Percentiles rank a stretch among this genome's conserved stretches.
phyloP scores from a whole-genome alignment of 768 basidiomycete genomes.

The Rhizopogon salebrosus region DNA sequence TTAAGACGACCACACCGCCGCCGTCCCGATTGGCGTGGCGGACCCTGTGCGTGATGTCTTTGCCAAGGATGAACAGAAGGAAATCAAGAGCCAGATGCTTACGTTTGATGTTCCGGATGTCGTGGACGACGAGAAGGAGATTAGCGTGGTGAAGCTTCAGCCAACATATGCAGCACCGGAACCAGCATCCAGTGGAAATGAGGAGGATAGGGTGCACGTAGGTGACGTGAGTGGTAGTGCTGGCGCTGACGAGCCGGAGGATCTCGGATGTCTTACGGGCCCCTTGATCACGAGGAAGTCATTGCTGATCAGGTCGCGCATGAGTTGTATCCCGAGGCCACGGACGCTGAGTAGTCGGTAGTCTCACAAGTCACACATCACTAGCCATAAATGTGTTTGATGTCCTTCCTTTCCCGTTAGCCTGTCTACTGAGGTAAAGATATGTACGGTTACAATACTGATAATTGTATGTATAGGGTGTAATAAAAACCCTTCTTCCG shows the following conservation, averaged over 20 bases:
- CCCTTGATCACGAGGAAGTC: slow-evolving; percentile 43
- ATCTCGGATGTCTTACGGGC: slow-evolving; percentile 30
- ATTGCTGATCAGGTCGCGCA: slow-evolving; percentile 47
- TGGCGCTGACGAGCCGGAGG: background rate
- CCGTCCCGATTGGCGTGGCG: slow-evolving; percentile 43
- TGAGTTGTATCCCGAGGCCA: slow-evolving; percentile 23
- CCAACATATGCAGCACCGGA: background rate
- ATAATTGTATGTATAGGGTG: too few species aligned
- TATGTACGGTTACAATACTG: too few species aligned
- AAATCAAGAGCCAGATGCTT: slow-evolving; percentile 40
- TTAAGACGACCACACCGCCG: slow-evolving; percentile 26
- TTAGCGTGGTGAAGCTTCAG: slow-evolving; percentile 26
- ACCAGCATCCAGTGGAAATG: background rate
- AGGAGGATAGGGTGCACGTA: slow-evolving; percentile 3
- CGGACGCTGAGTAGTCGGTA: slow-evolving; percentile 3
- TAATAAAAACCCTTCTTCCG: too few species aligned
- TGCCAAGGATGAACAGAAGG: slow-evolving; percentile 41
- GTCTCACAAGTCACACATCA: too few species aligned
- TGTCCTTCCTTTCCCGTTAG: background rate
- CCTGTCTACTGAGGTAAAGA: slow-evolving; percentile 4
- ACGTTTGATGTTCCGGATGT: slow-evolving; percentile 8
- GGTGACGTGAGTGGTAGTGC: background rate
- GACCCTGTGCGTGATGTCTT: slow-evolving; percentile 79
- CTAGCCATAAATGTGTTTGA: too few species aligned
- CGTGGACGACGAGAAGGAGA: slow-evolving; percentile 26